phyloP scores from a whole-genome alignment of 2,329 filamentous ascomycete species.

The Zymoseptoria passerinii region DNA sequence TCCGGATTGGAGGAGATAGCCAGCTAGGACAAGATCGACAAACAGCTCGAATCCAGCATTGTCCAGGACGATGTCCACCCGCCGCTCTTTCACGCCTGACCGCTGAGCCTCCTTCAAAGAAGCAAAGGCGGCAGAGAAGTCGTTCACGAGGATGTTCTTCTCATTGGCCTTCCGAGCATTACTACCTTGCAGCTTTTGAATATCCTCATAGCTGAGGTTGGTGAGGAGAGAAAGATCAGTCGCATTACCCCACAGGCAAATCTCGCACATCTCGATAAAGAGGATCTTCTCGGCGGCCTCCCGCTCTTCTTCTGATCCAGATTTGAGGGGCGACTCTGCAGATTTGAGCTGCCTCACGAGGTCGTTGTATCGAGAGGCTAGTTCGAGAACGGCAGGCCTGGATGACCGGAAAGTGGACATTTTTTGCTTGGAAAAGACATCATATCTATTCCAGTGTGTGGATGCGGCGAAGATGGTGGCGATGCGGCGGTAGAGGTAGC shows the following conservation, averaged over 20 bases:
- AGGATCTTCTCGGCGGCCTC: constrained; percentile 66
- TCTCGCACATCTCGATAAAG: constrained; percentile 90
- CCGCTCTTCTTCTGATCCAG: constrained; percentile 44
- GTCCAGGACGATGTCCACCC: constrained; percentile 91
- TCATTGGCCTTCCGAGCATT: constrained; percentile 78
- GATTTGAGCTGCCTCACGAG: constrained; percentile 58
- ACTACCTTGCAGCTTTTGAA: constrained; percentile 89
- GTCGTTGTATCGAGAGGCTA: constrained; percentile 69
- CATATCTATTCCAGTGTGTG: constrained; percentile 78
- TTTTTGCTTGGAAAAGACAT: constrained; percentile 85
- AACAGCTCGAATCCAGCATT: constrained; percentile 97
- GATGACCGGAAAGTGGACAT: constrained; percentile 87
- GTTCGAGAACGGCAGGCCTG: constrained; percentile 72
- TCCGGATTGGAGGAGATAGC: constrained; percentile 75
- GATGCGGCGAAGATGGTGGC: constrained; percentile 69
- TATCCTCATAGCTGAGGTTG: constrained; percentile 85
- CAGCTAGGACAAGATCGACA: constrained; percentile 85
- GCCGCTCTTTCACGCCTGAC: constrained; percentile 55
- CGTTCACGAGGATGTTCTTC: constrained; percentile 85
- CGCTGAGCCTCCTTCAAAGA: constrained; percentile 57
- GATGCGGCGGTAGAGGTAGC: constrained; percentile 86
- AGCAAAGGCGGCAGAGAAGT: constrained; percentile 65
- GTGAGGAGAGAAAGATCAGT: constrained; percentile 89
- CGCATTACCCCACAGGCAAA: constrained; percentile 95
- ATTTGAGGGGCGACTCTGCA: constrained; percentile 37